Conservation (phyloP, 139 green algal genomes). For the Asterochloris sp. region DNA sequence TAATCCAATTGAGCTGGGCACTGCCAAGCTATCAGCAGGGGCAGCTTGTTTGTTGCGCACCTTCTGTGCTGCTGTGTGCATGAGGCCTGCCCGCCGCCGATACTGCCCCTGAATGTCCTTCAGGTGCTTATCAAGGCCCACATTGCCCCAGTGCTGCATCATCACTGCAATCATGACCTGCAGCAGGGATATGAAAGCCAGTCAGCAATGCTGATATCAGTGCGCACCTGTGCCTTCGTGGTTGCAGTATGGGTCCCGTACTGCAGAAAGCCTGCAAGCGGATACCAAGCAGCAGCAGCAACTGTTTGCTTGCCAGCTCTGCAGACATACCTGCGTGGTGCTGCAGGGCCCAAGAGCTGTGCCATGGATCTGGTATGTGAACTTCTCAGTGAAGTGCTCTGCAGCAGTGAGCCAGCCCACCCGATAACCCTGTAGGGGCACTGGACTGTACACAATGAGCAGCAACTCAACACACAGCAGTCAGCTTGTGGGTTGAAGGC, state of each 20-base stretch:
- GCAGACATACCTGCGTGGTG: conserved; percentile 13
- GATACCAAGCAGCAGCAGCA: neutral
- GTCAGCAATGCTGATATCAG: neutral
- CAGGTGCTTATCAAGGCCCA: conserved; percentile 15
- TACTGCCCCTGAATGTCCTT: conserved; percentile 13
- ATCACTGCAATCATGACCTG: conserved; percentile 29
- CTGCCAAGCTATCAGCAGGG: neutral
- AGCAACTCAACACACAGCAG: too few relatives aligned
- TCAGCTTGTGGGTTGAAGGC: too few relatives aligned
- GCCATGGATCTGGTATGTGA: conserved; percentile 11
- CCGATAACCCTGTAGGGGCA: neutral
- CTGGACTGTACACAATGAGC: too few relatives aligned
- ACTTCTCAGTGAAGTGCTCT: neutral
- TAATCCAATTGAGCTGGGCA: too few relatives aligned
- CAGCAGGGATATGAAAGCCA: neutral
- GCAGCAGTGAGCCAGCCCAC: conserved; percentile 16
- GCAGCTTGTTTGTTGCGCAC: neutral
- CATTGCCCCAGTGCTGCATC: conserved; percentile 19
- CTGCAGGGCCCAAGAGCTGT: conserved; percentile 1
- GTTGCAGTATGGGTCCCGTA: neutral
- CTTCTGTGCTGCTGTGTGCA: conserved; percentile 14
- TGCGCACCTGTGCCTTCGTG: neutral
- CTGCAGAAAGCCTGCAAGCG: neutral
- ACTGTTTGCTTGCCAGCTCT: neutral
- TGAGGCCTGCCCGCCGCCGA: conserved; percentile 2